Base-by-base conservation (phyloP, 2,329 filamentous ascomycete species). In the Phialophora chinensis region DNA sequence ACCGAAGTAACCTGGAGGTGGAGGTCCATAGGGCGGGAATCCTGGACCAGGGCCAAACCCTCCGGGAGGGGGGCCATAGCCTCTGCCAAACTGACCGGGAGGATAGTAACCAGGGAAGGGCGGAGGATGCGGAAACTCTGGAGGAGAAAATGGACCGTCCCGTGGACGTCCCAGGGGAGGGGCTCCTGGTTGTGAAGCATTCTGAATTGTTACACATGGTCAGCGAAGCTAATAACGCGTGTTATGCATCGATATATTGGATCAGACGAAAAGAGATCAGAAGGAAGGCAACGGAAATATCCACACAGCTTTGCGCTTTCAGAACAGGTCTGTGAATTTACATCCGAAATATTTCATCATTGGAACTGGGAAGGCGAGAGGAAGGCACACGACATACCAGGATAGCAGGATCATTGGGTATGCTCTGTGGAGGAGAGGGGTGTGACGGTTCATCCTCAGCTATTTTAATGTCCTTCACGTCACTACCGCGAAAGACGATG, bases 261-360 rank as follows among this genome's bases (percentile, higher is more conserved):
- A 31, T n/a, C 31, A 35, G 33, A 31, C 2, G 17, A 38, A 8
- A 23, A 29, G 33, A 61, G 6, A 88, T 97, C 93, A 97, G 93
- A 97, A 97, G 93, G 93, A 97, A 97, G 93, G 93, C 93, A 97
- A 97, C 93, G 93, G 93, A 97, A 90, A 91, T 88, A 82, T 97
- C 93, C 89, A 96, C 93, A 97, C 84, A 86, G 86, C 90, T 84
- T 92, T 96, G 93, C 93, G 92, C 92, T 91, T 90, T 90, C 91
- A 90, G 90, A 88, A 86, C 87, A 87, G 84, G 85, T 87, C 85
- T 86, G 82, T 83, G 77, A 69, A 76, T 96, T 96, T 92, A 95
- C 92, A 97, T 97, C 93, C 93, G 93, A 86, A 90, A 91, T 96
- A 82, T 82, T 95, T 96, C 91, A 92, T 97, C 93, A 97, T 88